Conservation (phyloP, 148 eudicot genomes). For the Euryodendron excelsum region DNA sequence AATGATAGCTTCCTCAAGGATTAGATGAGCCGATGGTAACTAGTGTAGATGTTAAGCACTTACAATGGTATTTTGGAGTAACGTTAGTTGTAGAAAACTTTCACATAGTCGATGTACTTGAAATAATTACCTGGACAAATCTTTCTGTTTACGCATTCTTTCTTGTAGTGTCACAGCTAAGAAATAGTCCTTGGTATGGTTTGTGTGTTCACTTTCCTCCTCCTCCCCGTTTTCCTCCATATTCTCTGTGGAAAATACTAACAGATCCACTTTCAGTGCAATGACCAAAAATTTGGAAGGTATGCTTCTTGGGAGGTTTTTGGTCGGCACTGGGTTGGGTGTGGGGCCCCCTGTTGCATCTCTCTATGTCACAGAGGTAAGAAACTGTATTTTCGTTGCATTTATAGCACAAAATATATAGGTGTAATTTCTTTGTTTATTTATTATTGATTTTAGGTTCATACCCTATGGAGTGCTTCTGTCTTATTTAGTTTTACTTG, state of each 20-base stretch:
- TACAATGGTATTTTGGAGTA: too few relatives aligned
- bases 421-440: not conserved
- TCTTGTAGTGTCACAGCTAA: not conserved
- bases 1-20: not conserved
- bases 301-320: conserved; percentile 84
- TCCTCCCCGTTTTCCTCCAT: not conserved
- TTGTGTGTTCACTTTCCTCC: not conserved
- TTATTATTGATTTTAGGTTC: not conserved
- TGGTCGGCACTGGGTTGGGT: conserved; percentile 89
- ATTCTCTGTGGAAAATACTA: conserved; percentile 1
- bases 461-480: not conserved
- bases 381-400: not conserved
- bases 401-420: not conserved
- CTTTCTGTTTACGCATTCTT: not conserved
- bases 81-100: too few relatives aligned
- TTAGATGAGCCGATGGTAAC: not conserved
- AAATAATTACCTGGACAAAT: not conserved
- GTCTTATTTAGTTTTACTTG: conserved; percentile 4
- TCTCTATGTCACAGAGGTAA: conserved; percentile 91
- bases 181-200: not conserved
- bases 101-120: too few relatives aligned
- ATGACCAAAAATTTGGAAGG: conserved; percentile 62
- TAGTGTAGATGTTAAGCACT: not conserved
- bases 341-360: conserved; percentile 90
- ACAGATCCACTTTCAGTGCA: conserved; percentile 55